These are phyloP conservation scores for Pseudocercospora pini-densiflorae DNA, from an alignment of 2,329 filamentous ascomycete species.

Conservation along the genomic window DNA sequence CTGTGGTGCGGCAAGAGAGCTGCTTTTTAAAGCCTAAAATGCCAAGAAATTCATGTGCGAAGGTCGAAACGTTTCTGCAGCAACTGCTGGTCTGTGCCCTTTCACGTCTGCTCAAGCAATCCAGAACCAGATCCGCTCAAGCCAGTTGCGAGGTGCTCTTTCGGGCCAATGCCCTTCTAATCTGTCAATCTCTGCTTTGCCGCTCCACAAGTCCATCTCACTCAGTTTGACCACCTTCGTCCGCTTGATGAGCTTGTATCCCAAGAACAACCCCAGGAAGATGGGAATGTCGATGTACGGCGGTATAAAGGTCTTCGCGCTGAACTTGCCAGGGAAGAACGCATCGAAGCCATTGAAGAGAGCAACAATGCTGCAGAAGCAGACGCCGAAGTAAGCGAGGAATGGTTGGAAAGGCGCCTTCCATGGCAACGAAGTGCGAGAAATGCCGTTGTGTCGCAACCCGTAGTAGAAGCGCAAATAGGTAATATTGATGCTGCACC, in stretches of 20 bases:
- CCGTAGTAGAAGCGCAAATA: conserved; percentile 66
- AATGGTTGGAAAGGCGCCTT: conserved; percentile 69
- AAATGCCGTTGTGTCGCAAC: conserved; percentile 57
- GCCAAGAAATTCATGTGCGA: too few species aligned
- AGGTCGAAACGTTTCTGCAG: too few species aligned
- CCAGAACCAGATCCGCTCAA: conserved; percentile 23
- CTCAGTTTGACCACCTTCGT: conserved; percentile 50
- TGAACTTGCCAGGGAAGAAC: conserved; percentile 64
- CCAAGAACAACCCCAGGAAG: conserved; percentile 59
- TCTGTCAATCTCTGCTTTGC: conserved; percentile 20
- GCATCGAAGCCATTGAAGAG: conserved; percentile 64
- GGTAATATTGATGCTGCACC: conserved; percentile 66
- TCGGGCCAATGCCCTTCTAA: conserved; percentile 16
- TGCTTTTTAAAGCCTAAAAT: too few species aligned
- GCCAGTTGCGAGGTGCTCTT: conserved; percentile 15
- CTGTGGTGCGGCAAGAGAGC: too few species aligned
- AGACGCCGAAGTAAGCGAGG: conserved; percentile 61
- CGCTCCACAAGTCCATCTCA: conserved; percentile 53
- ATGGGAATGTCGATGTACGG: conserved; percentile 64
- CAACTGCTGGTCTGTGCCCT: background rate
- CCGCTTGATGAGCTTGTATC: conserved; percentile 58
- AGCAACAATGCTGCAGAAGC: conserved; percentile 63
- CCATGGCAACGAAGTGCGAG: conserved; percentile 64
- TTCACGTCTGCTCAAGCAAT: conserved; percentile 11
- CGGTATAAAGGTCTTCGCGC: conserved; percentile 64